phyloP scores from a whole-genome alignment of 352 stramenopile species.

The Phytophthora pluvialis region DNA sequence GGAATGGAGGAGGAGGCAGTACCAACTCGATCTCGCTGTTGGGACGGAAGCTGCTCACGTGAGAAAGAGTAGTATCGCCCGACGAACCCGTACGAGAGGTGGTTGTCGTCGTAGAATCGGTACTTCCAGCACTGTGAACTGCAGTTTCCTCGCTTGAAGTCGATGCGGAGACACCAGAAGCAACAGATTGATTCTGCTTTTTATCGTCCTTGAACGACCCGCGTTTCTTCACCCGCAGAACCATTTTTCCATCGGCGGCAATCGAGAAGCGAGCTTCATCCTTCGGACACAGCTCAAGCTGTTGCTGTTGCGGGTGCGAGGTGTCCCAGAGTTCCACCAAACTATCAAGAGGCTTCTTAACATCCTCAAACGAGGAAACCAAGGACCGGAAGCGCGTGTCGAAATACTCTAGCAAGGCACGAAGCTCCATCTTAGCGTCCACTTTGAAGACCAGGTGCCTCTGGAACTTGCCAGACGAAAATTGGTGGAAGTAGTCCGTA shows the following conservation, averaged over 20 bases:
- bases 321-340: constrained; percentile 42
- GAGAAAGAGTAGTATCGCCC: constrained; percentile 21
- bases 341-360: constrained; percentile 34
- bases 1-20: constrained; percentile 54
- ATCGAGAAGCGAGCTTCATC: constrained; percentile 70
- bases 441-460: constrained; percentile 83
- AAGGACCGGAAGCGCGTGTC: constrained; percentile 47
- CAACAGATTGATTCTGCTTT: constrained; percentile 13
- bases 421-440: constrained; percentile 48
- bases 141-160: constrained; percentile 21
- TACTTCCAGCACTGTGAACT: constrained; percentile 12
- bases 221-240: constrained; percentile 51
- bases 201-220: constrained; percentile 43
- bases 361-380: constrained; percentile 28
- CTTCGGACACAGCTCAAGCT: constrained; percentile 42
- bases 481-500: constrained; percentile 76
- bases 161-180: constrained; percentile 9
- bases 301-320: constrained; percentile 39
- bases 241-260: constrained; percentile 44
- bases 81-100: constrained; percentile 17
- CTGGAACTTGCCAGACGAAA: constrained; percentile 62
- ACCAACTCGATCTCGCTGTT: constrained; percentile 31
- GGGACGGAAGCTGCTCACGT: constrained; percentile 6
- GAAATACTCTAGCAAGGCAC: constrained; percentile 61
- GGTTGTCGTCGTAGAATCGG: constrained; percentile 12